Percentiles rank a stretch among this genome's conserved stretches.
These are phyloP conservation scores for Drosera spatulata DNA, from an alignment of 179 eudicot species.

Conservation along the genomic window DNA sequence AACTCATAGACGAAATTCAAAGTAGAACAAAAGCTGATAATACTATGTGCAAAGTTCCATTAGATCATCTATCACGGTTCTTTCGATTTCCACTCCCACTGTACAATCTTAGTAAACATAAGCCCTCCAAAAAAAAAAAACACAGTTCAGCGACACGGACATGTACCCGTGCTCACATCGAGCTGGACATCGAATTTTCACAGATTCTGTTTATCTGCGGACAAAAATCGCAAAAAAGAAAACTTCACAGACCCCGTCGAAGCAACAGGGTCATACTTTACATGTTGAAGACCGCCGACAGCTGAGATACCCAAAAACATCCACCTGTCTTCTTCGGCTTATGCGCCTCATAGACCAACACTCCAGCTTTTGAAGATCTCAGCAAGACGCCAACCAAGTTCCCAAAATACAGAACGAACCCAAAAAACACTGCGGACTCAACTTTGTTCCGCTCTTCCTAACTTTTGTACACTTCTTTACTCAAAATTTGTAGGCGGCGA, in stretches of 20 bases:
- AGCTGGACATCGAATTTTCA: too few relatives aligned
- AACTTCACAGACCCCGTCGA: background rate
- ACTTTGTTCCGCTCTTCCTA: conserved; percentile 22
- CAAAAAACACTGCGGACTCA: conserved; percentile 14
- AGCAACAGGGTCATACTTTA: background rate
- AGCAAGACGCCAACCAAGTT: conserved; percentile 17
- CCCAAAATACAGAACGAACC: conserved; percentile 9
- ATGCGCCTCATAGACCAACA: conserved; percentile 2
- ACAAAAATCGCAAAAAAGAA: background rate
- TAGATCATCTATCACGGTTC: too few relatives aligned
- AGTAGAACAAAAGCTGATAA: too few relatives aligned
- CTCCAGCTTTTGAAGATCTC: conserved; percentile 24
- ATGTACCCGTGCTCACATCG: too few relatives aligned
- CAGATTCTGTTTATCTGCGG: background rate
- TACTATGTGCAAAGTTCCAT: too few relatives aligned
- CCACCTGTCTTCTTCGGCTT: background rate
- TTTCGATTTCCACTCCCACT: too few relatives aligned
- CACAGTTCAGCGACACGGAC: too few relatives aligned
- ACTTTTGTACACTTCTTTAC: conserved; percentile 25
- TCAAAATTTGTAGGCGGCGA: conserved; percentile 16
- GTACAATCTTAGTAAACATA: too few relatives aligned
- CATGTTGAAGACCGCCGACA: background rate
- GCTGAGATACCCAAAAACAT: conserved; percentile 1
- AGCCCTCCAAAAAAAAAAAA: too few relatives aligned
- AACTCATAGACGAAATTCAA: too few relatives aligned